These are phyloP conservation scores for Ogataea nakhonphanomensis DNA, from an alignment of 805 yeast species.

Conservation along the genomic window DNA sequence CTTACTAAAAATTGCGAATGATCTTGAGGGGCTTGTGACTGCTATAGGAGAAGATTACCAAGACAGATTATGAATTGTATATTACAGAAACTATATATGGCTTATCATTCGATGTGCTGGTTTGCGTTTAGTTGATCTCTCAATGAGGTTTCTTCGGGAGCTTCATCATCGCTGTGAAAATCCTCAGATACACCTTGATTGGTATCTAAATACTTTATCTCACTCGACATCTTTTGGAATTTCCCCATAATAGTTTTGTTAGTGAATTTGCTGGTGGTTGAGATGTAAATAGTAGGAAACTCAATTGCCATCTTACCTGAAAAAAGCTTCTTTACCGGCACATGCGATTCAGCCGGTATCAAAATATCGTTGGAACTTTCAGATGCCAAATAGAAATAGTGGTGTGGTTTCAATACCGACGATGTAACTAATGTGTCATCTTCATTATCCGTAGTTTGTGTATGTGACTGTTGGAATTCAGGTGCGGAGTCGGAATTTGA, in stretches of 20 bases:
- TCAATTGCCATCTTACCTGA: constrained; percentile 63
- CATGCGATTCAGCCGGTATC: constrained; percentile 35
- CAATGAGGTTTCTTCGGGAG: constrained; percentile 27
- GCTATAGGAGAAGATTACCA: constrained; percentile 18
- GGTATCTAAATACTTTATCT: no score
- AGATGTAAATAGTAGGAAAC: constrained; percentile 65
- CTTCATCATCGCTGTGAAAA: constrained; percentile 13
- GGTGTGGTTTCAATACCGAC: no score
- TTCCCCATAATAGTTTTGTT: constrained; percentile 17
- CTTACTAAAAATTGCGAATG: constrained; percentile 16
- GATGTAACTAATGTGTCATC: no score
- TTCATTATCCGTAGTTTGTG: no score
- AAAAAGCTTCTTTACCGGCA: constrained; percentile 47
- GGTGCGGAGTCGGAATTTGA: no score
- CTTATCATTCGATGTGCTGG: no score
- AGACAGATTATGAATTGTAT: no score
- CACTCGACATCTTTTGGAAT: no score
- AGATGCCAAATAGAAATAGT: not conserved
- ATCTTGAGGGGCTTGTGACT: constrained; percentile 14
- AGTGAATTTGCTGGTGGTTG: constrained; percentile 26
- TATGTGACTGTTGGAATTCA: no score
- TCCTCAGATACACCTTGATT: no score
- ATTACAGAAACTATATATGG: no score
- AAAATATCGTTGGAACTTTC: constrained; percentile 27
- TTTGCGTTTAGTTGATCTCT: not conserved